Evolutionary conservation across 768 basidiomycete genomes (phyloP).

Genomic region (Crepidotus variabilis): DNA sequence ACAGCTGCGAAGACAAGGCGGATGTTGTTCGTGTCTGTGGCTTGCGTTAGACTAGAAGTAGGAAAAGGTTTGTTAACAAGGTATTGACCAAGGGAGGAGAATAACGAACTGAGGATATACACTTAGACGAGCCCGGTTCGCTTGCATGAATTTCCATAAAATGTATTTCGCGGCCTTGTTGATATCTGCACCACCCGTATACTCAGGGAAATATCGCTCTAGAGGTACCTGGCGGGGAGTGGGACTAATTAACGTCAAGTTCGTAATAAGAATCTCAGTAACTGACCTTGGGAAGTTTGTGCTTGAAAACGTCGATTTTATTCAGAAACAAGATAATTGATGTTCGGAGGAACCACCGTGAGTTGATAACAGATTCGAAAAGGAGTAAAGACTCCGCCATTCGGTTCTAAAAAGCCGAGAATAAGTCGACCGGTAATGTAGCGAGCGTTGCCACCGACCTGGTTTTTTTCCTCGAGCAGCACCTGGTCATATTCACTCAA

Average conservation of each 20-base stretch:
- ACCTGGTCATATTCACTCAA: constrained; percentile 77
- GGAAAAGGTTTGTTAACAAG: not conserved
- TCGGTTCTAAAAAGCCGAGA: constrained; percentile 59
- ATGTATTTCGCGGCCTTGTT: constrained; percentile 96
- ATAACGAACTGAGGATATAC: constrained; percentile 84
- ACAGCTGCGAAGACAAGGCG: constrained; percentile 81
- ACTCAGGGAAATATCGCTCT: constrained; percentile 83
- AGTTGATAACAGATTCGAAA: constrained; percentile 91
- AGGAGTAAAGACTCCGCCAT: constrained; percentile 91
- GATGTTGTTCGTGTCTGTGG: constrained; percentile 85
- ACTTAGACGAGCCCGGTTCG: constrained; percentile 76
- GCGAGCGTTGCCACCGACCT: constrained; percentile 34
- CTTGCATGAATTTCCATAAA: constrained; percentile 92
- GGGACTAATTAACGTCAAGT: not conserved
- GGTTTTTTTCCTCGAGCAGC: constrained; percentile 61
- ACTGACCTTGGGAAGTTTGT: constrained; percentile 69
- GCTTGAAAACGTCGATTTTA: constrained; percentile 92
- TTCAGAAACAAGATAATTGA: constrained; percentile 91
- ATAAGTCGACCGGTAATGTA: not conserved
- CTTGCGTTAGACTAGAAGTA: constrained; percentile 69
- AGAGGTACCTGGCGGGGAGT: constrained; percentile 52
- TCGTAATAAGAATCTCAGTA: not conserved
- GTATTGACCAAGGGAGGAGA: not conserved
- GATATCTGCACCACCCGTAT: constrained; percentile 84
- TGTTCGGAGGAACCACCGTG: constrained; percentile 88